phyloP scores from a whole-genome alignment of 2,329 filamentous ascomycete genomes.

The Apiospora phragmitis region DNA sequence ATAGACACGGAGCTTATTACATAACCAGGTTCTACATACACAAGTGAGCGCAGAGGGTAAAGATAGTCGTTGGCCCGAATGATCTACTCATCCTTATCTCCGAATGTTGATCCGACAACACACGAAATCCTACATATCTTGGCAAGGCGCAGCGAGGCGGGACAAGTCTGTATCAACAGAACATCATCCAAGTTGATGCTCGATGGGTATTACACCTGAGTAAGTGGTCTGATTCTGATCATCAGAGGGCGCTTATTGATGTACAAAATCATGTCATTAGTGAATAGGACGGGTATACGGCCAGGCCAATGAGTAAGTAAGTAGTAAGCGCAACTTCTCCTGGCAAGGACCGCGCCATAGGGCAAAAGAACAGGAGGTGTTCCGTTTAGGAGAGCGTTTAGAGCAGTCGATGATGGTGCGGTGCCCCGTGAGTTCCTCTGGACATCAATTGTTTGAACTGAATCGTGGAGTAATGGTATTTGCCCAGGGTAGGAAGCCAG shows the following conservation, averaged over 20 bases:
- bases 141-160: neutral
- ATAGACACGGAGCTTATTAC: neutral
- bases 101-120: neutral
- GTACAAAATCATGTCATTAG: neutral
- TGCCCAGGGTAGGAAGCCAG: neutral
- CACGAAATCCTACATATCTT: neutral
- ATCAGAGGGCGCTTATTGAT: neutral
- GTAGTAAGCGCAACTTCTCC: neutral
- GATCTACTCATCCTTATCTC: neutral
- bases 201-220: neutral
- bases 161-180: neutral
- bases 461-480: neutral
- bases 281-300: neutral
- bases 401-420: neutral
- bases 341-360: neutral
- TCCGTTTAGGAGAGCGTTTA: neutral
- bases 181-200: neutral
- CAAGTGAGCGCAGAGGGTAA: neutral
- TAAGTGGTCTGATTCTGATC: neutral
- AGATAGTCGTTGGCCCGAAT: neutral
- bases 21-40: neutral
- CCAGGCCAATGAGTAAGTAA: neutral
- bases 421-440: neutral
- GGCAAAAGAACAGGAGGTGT: neutral
- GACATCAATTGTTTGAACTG: neutral